Evolutionary conservation across 2,329 filamentous ascomycete species (phyloP), one percentile per base, ranked within the genome.

Genomic region (Botrytis hyacinthi): DNA sequence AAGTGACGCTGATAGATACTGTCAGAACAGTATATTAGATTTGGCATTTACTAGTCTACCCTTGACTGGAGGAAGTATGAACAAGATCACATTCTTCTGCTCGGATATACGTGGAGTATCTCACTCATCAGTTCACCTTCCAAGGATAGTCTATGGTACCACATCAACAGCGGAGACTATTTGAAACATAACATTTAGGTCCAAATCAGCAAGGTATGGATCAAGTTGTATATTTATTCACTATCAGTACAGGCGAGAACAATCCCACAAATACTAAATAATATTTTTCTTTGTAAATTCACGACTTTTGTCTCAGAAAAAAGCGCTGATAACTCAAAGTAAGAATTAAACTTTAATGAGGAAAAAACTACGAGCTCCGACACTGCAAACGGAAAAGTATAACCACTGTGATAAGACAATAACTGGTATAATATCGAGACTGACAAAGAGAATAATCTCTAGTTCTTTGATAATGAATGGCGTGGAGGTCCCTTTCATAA

Each of bases 271-370:
- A 32, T 32, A 29, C 3, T 1, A 32, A 29, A 32, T 3, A 18
- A 32, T 29, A 29, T 0, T 18, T 32, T 18, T 18, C 51, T 57
- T 57, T 57, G 3, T 4, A 57, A 32, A 0, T 29, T 18, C 6
- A 29, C 18, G 0, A 3, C 7, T 29, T 18, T 0, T 16, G 0
- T 54, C 26, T 16, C 5, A n/a, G 16, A n/a, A n/a, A 5, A 14
- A 7, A 54, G 2, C 3, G 6, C 2, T 51, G 26, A 51, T 51
- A n/a, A n/a, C 1, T n/a, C 12, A n/a, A 54, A 6, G 48, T 1
- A 3, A 6, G 0, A 54, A n/a, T n/a, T 14, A 3, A 6, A 51
- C 16, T 14, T 16, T n/a, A 51, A 51, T 51, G 12, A 51, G 6
- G 26, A 14, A 16, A n/a, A n/a, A 26, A 0, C 18, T 57, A 32